Percentiles rank a stretch among this genome's conserved stretches.
Evolutionary conservation across 345 rosid genomes (phyloP).

Genomic region (Trapa bicornis): DNA sequence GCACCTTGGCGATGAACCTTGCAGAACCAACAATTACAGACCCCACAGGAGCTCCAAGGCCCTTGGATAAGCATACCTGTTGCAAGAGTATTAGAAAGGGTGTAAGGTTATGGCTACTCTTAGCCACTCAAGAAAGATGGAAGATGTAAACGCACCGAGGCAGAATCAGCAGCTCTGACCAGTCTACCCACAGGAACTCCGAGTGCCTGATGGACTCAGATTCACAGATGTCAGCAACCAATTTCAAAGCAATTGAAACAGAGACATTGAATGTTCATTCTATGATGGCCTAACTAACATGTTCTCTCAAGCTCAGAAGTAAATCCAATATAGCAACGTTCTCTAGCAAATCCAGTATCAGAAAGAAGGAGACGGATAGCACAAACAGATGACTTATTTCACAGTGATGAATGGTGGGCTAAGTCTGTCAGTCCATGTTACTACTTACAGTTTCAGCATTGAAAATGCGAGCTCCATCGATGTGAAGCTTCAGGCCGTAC

Average conservation of each 20-base stretch:
- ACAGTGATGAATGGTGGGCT: too few species aligned
- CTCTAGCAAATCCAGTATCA: neutral
- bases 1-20: conserved; percentile 64
- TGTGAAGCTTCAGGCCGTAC: conserved; percentile 81
- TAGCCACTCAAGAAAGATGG: neutral
- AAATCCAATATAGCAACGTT: neutral
- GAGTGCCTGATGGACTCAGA: conserved; percentile 47
- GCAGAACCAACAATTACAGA: conserved; percentile 80
- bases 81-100: neutral
- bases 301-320: too few species aligned
- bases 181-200: conserved; percentile 75
- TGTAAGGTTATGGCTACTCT: neutral
- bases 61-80: conserved; percentile 84
- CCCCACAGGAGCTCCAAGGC: conserved; percentile 90
- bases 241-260: neutral
- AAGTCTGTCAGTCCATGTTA: neutral
- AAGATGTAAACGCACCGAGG: conserved; percentile 37
- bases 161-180: conserved; percentile 83
- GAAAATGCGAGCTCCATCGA: conserved; percentile 93
- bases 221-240: neutral
- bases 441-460: conserved; percentile 71
- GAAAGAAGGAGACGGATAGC: neutral
- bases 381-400: neutral
- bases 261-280: neutral
- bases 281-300: too few species aligned